Evolutionary conservation across 768 basidiomycete genomes (phyloP).

Genomic region (Coprinopsis cinerea): DNA sequence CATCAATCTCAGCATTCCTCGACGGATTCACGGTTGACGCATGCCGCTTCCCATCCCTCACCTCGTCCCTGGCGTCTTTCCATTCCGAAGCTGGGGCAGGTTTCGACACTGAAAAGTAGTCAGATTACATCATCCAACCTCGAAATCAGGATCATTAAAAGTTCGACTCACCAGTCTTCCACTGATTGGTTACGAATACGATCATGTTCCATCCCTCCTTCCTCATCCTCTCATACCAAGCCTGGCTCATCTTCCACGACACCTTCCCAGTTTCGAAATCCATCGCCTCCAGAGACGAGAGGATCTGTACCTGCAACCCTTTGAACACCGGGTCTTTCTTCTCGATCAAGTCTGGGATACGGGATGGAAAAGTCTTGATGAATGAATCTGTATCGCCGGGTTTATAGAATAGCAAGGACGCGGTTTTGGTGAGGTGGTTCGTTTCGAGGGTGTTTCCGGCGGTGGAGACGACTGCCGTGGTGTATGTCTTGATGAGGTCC

Average conservation of each 20-base stretch:
- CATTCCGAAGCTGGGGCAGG: too few species aligned
- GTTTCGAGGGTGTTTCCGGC: neutral
- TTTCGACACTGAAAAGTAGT: too few species aligned
- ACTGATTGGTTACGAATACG: constrained; percentile 16
- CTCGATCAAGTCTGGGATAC: constrained; percentile 10
- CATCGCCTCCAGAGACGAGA: constrained; percentile 13
- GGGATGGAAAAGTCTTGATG: neutral
- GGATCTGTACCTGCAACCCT: constrained; percentile 14
- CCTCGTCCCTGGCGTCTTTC: too few species aligned
- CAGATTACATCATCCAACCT: too few species aligned
- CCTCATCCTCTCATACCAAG: constrained; percentile 18
- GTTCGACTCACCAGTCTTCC: constrained; percentile 10
- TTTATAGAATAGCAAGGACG: constrained; percentile 16
- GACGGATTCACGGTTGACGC: too few species aligned
- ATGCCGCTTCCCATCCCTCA: too few species aligned
- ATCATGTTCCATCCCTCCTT: constrained; percentile 16
- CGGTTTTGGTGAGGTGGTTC: constrained; percentile 9
- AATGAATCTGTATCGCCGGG: neutral
- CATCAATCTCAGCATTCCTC: too few species aligned
- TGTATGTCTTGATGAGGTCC: constrained; percentile 9
- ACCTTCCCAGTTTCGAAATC: constrained; percentile 12
- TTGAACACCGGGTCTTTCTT: constrained; percentile 1
- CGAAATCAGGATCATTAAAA: neutral
- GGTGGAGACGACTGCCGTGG: neutral
- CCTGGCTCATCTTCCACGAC: constrained; percentile 17